Evolutionary conservation across 352 stramenopile genomes (phyloP).

Genomic region (Globisporangium rhizosaccharum): DNA sequence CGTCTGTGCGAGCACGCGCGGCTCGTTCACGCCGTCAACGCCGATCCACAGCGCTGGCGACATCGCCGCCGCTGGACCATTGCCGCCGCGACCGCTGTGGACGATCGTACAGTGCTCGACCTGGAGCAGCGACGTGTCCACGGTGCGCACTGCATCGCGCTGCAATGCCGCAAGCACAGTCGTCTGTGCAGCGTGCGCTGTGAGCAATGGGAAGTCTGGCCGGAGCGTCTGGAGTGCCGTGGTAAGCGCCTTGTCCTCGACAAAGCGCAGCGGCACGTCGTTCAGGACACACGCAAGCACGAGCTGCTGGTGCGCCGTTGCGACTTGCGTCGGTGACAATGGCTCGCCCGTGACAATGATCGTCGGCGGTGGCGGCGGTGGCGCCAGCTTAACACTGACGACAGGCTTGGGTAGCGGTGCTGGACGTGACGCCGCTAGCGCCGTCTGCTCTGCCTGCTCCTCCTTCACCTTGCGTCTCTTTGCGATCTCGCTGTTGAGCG

Average conservation of each 20-base stretch:
- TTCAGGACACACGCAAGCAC: slow-evolving; percentile 38
- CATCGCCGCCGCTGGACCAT: neutral
- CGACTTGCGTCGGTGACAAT: slow-evolving; percentile 7
- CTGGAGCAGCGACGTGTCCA: slow-evolving; percentile 11
- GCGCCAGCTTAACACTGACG: neutral
- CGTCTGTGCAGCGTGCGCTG: slow-evolving; percentile 10
- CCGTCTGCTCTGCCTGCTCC: no score
- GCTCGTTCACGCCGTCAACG: slow-evolving; percentile 2
- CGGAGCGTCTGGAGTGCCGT: slow-evolving; percentile 26
- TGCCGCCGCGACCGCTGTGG: slow-evolving; percentile 4
- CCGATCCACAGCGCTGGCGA: slow-evolving; percentile 3
- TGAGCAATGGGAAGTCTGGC: slow-evolving; percentile 19
- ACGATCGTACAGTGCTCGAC: slow-evolving; percentile 26
- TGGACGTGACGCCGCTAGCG: neutral
- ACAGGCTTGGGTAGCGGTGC: neutral
- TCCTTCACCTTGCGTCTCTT: slow-evolving; percentile 4
- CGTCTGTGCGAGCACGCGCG: slow-evolving; percentile 2
- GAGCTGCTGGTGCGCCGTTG: slow-evolving; percentile 28
- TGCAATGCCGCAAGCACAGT: slow-evolving; percentile 21
- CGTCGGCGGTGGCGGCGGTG: neutral
- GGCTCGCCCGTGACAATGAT: neutral
- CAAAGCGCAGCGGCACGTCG: slow-evolving; percentile 24
- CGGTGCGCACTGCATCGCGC: slow-evolving; percentile 4
- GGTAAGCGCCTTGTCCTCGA: slow-evolving; percentile 32
- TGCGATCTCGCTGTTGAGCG: slow-evolving; percentile 15